Percentiles rank a stretch among this genome's conserved stretches.
Evolutionary conservation across 495 filamentous ascomycete genomes (phyloP).

Genomic region (Lophium mytilinum): DNA sequence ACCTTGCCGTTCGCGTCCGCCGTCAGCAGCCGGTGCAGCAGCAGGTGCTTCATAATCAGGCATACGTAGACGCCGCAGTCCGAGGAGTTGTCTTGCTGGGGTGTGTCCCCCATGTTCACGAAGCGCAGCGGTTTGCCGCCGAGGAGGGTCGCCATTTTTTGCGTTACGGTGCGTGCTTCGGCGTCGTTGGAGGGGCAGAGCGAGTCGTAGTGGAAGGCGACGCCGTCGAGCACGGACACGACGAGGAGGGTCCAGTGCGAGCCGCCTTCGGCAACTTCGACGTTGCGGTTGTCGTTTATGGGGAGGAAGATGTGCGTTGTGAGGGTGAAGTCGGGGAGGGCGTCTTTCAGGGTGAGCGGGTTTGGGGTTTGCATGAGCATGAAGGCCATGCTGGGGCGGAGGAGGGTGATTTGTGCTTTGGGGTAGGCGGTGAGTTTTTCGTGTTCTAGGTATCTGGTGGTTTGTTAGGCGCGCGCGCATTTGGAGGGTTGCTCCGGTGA

Average conservation of each 20-base stretch:
- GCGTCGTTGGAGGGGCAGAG: slow-evolving; percentile 66
- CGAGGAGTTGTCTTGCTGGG: slow-evolving; percentile 83
- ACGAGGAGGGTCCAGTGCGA: slow-evolving; percentile 93
- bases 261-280: slow-evolving; percentile 72
- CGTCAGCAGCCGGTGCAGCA: slow-evolving; percentile 71
- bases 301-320: slow-evolving; percentile 96
- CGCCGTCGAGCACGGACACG: slow-evolving; percentile 77
- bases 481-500: background rate
- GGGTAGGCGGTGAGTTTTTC: slow-evolving; percentile 71
- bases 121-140: slow-evolving; percentile 55
- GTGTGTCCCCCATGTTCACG: slow-evolving; percentile 69
- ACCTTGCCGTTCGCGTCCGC: slow-evolving; percentile 72
- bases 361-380: slow-evolving; percentile 80
- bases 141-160: slow-evolving; percentile 57
- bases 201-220: slow-evolving; percentile 95
- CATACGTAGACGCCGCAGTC: slow-evolving; percentile 98
- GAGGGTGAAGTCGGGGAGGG: slow-evolving; percentile 68
- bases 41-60: slow-evolving; percentile 79
- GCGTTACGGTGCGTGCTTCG: slow-evolving; percentile 58
- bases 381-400: slow-evolving; percentile 89
- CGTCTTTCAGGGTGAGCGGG: slow-evolving; percentile 59
- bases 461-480: background rate
- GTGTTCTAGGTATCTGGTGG: slow-evolving; percentile 71
- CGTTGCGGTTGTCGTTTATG: slow-evolving; percentile 79
- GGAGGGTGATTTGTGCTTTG: slow-evolving; percentile 77